Evolutionary conservation across 1,139 yeast genomes (phyloP).

Genomic region (Meyerozyma athensensis): DNA sequence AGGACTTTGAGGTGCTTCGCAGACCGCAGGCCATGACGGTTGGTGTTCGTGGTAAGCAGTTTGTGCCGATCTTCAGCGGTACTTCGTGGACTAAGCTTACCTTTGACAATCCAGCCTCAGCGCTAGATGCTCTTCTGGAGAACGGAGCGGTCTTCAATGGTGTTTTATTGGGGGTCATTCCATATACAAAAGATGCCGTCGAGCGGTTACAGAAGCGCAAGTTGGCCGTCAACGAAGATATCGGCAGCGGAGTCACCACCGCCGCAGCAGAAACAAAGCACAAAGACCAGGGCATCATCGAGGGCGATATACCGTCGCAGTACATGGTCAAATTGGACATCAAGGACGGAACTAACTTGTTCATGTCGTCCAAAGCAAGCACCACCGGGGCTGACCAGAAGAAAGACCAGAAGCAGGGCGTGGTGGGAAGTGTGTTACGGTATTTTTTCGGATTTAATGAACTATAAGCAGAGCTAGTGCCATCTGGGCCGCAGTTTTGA

Average conservation of each 20-base stretch:
- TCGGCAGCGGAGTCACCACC: conserved; percentile 40
- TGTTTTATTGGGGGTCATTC: conserved; percentile 70
- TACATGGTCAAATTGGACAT: conserved; percentile 30
- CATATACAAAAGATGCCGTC: conserved; percentile 55
- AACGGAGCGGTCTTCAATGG: conserved; percentile 73
- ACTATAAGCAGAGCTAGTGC: conserved; percentile 17
- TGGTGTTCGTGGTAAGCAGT: conserved; percentile 8
- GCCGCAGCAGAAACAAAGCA: conserved; percentile 17
- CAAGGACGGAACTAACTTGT: conserved; percentile 39
- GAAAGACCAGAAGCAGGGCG: conserved; percentile 29
- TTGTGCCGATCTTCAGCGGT: conserved; percentile 75
- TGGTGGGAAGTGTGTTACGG: conserved; percentile 31
- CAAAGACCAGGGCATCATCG: conserved; percentile 8
- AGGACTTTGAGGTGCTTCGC: conserved; percentile 51
- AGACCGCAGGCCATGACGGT: conserved; percentile 2
- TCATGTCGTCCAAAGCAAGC: conserved; percentile 22
- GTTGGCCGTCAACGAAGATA: conserved; percentile 49
- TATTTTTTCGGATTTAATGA: conserved; percentile 45
- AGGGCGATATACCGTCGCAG: conserved; percentile 12
- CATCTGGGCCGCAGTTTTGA: conserved; percentile 1
- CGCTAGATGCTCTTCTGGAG: conserved; percentile 78
- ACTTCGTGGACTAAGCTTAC: conserved; percentile 87
- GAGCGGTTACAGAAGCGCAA: conserved; percentile 60
- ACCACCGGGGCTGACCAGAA: conserved; percentile 16
- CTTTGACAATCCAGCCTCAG: conserved; percentile 69